Evolutionary conservation across 345 rosid species (phyloP), one percentile per base, ranked within the genome.

Genomic region (Citrus cavaleriei): DNA sequence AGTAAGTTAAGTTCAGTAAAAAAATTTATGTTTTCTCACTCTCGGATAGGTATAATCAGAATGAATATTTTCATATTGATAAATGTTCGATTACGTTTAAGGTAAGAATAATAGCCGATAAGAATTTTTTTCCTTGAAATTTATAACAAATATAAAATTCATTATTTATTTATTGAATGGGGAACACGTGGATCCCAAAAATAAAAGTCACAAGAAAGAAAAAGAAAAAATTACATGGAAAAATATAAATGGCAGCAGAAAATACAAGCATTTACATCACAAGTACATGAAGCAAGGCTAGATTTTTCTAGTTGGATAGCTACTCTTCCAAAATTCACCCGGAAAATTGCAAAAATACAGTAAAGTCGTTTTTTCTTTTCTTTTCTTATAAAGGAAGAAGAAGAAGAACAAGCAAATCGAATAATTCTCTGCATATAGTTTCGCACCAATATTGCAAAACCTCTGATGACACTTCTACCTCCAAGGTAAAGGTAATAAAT

Each of bases 341-440:
- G 55, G 32, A 54, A 72, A 72, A 22, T 72, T 22, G 55, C 58
- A 27, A 18, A 74, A 60, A 60, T 8, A 61, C 58, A 22, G 28
- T 2, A 4, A 60, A 74, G 38, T 9, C 10, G 54, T 6, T 14
- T 13, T 21, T 35, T n/a, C 60, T 14, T 40, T 42, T 19, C 65
- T 81, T 71, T 35, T 67, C 57, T 87, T 77, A 9, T 67, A 32
- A 32, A 69, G 66, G 84, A 78, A 65, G 84, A 80, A 78, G 84
- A 80, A 78, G 85, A 37, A 80, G 24, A 35, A 35, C 0, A 5
- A 88, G 89, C 87, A 77, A 46, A 83, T 78, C 35, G 58, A 42
- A 42, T 49, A 46, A 57, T 61, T 60, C 7, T 74, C 81, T 30
- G 65, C 7, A 16, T 62, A 57, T 12, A 77, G 37, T 58, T 54